Base-by-base conservation (phyloP, 2,329 filamentous ascomycete genomes). In the Diaporthe sp. region DNA sequence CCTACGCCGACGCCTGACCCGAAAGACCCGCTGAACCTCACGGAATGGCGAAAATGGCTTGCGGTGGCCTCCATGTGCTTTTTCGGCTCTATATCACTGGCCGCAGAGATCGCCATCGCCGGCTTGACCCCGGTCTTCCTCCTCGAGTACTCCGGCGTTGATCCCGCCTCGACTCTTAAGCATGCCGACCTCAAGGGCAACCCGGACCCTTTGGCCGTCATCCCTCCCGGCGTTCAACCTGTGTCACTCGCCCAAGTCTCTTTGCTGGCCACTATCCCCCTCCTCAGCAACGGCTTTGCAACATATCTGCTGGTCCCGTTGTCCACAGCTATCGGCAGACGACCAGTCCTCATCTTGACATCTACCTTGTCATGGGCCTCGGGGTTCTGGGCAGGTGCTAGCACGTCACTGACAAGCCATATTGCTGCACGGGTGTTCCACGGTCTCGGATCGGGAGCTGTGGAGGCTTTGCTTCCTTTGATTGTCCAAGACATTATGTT, bases 401-500 rank as follows among this genome's bases (percentile, higher is more conserved):
- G 82, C 64, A 77, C 77, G 1, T 77, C 78, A 1, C 75, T 84
- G 2, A 72, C 76, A 4, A 77, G 77, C 19, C 83, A 84, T 70
- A 67, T 84, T 4, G 81, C 79, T 1, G 82, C 83, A 2, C 75
- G 82, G 15, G 80, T 79, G 12, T 74, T 84, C 28, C 80, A 84
- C 69, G 83, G 82, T 0, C 76, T 84, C 7, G 83, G 82, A 0
- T 82, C 81, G 0, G 83, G 82, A 1, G 79, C 82, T 0, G 81
- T 82, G 17, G 82, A 83, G 74, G 81, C 82, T 4, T 72, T 85
- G 15, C 79, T 84, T 5, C 83, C 83, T 1, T 77, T 85, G n/a
- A 82, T 85, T 35, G 80, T 83, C 2, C 82, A 84, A 76, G 83
- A 85, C 61, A 80, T 84, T 42, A 80, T 83, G 57, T 84, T 84